phyloP scores from a whole-genome alignment of 2,329 filamentous ascomycete genomes.

The Daldinia sp. region DNA sequence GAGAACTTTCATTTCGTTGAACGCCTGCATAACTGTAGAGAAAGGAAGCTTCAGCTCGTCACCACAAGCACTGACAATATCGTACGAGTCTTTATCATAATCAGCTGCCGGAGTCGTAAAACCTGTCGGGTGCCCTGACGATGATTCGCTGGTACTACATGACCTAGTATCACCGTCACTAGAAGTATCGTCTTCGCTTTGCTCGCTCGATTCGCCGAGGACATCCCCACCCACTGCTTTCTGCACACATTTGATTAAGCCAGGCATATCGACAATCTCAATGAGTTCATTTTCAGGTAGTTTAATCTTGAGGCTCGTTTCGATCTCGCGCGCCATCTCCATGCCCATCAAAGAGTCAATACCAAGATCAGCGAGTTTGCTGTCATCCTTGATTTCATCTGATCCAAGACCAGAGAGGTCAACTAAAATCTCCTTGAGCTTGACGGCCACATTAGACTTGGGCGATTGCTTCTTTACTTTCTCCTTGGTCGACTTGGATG shows the following conservation, averaged over 20 bases:
- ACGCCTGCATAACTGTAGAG: conserved; percentile 41
- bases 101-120: conserved; percentile 27
- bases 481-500: conserved; percentile 10
- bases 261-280: conserved; percentile 45
- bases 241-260: conserved; percentile 43
- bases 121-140: conserved; percentile 22
- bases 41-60: conserved; percentile 31
- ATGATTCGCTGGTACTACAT: conserved; percentile 20
- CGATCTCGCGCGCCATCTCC: conserved; percentile 55
- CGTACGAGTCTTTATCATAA: conserved; percentile 28
- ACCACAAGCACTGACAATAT: conserved; percentile 17
- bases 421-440: conserved; percentile 38
- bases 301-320: conserved; percentile 49
- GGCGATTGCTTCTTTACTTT: conserved; percentile 22
- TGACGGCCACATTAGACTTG: conserved; percentile 13
- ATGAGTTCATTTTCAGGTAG: conserved; percentile 45
- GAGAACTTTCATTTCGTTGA: conserved; percentile 42
- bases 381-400: conserved; percentile 49
- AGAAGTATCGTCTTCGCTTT: conserved; percentile 26
- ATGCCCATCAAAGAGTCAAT: conserved; percentile 61
- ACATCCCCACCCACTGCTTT: conserved; percentile 24
- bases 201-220: conserved; percentile 13
- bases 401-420: conserved; percentile 49
- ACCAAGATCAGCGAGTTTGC: conserved; percentile 53
- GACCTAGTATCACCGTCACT: conserved; percentile 22